Base-by-base conservation (phyloP, 257 asterid genomes). In the Orobanche coerulescens region DNA sequence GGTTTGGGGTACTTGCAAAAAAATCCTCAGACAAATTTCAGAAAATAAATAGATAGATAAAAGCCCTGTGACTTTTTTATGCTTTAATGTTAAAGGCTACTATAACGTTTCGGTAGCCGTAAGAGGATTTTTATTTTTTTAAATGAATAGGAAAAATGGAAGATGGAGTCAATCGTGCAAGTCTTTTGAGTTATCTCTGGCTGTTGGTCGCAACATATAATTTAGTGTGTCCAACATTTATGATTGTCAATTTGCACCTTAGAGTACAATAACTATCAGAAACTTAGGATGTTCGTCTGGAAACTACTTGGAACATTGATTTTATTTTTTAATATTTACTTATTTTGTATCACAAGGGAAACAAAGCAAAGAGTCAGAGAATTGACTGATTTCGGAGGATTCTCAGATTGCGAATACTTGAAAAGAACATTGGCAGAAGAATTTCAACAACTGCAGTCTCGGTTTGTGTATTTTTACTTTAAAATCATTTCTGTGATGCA, bases 361-460 rank as follows among this genome's bases (percentile, higher is more conserved):
- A 86, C 84, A 61, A 73, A 76, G 84, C 75, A 79, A 73, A 83
- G 84, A 66, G 80, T 82, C 42, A 64, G 23, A 64, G 95, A 93
- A 67, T 77, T 93, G 78, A 74, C 75, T 73, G 81, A 65, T 69
- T 86, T 93, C 72, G 97, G 98, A 69, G 98, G 98, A 36, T 89
- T 89, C 79, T 76, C 78, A 69, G 95, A 89, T 79, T 58, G 82
- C 36, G 88, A 71, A 25, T 88, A 72, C 82, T 72, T 93, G 86
- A 76, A 57, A 66, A 78, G 97, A 76, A 80, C 98, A 49, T 76
- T 93, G 66, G 82, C 84, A 42, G 75, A 79, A 71, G 97, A 81
- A 76, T 93, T 86, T 78, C 93, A 72, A 71, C 91, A 82, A 75
- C 69, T 86, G 85, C 82, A 81, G 71, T 73, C 76, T 63, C 76